Evolutionary conservation across 306 rosid genomes (phyloP).

Genomic region (Rosa chinensis): DNA sequence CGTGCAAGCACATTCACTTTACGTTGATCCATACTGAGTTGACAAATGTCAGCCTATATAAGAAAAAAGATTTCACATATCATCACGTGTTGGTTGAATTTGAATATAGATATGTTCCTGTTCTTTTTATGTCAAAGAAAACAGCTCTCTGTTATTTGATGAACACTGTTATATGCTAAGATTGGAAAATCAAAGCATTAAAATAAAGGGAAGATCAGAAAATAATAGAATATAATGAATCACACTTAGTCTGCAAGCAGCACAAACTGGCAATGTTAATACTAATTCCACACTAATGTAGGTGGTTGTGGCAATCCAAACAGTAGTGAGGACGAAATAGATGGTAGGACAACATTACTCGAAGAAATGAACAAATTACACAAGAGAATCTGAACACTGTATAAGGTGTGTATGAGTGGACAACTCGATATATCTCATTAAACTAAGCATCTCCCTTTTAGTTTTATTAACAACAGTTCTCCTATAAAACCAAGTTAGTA

Average conservation of each 20-base stretch:
- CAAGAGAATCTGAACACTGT: no score
- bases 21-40: slow-evolving; percentile 92
- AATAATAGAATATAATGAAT: not conserved
- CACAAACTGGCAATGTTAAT: not conserved
- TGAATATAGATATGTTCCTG: not conserved
- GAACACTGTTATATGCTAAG: no score
- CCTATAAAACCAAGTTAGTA: no score
- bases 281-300: not conserved
- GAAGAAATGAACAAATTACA: no score
- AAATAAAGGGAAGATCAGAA: not conserved
- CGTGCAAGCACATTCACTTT: slow-evolving; percentile 86
- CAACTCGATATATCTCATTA: no score
- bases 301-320: not conserved
- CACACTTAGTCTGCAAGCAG: not conserved
- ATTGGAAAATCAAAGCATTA: no score
- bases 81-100: not conserved
- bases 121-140: no score
- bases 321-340: no score
- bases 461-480: no score
- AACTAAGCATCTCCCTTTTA: no score
- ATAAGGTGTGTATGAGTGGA: no score
- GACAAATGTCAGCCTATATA: slow-evolving; percentile 88
- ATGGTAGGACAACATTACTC: slow-evolving; percentile 11
- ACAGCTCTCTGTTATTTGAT: no score
- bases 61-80: not conserved